Evolutionary conservation across 768 basidiomycete genomes (phyloP), one percentile per base, ranked within the genome.

Genomic region (Saitozyma sp.): DNA sequence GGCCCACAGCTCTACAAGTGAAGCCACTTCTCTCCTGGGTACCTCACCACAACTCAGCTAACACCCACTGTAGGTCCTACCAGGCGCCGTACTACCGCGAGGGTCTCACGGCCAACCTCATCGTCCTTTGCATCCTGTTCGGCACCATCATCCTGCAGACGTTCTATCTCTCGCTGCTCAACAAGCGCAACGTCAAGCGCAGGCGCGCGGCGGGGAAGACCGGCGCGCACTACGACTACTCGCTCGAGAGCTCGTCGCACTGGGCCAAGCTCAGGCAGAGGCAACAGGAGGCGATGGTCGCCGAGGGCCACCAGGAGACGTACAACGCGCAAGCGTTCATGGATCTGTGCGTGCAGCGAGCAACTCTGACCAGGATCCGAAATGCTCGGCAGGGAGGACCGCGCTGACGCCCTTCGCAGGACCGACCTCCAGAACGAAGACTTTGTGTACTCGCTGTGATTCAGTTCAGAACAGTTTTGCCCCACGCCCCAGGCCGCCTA

Each of bases 241-340:
- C 66, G 13, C 43, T 67, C 4, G 62, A 60, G 42, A 46, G 39
- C 37, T 67, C 66, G 2, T 51, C 16, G 8, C n/a, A 64, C 9
- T 67, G 66, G 66, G 54, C 39, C 3, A 37, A 37, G 17, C 50
- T 67, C 6, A 10, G 62, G 29, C 54, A 62, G 2, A 50, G 50
- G 17, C 48, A 65, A 58, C 59, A 10, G 7, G 45, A 49, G n/a
- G 43, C 46, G 59, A 43, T 39, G 6, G 16, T 20, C 6, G 59
- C 49, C 11, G 54, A 49, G 2, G 63, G 54, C 53, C 54, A 50
- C 49, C 46, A n/a, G 52, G 61, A 64, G 42, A 54, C 58, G 41
- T 58, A 61, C 38, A 68, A 68, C 59, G 46, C 63, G 14, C 64
- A 64, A 8, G 66, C 66, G 14, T 66, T 67, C 43, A 37, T 45